Evolutionary conservation across 139 green algal species (phyloP).

Genomic region (Chlamydomonas sp.): DNA sequence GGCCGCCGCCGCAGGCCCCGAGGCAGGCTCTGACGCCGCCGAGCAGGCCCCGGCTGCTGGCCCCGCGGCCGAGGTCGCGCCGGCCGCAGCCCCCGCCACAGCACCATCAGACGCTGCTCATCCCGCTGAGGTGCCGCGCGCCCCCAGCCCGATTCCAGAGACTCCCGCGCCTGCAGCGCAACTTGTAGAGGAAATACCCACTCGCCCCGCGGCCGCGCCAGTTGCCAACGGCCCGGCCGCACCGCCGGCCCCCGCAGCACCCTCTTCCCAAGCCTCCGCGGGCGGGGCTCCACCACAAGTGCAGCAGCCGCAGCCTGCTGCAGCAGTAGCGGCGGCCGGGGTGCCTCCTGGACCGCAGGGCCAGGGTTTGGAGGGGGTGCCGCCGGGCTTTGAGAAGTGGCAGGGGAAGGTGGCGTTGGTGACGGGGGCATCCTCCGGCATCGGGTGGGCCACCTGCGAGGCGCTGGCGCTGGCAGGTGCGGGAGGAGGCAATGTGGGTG

Average conservation of each 20-base stretch:
- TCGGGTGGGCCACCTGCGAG: constrained; percentile 76
- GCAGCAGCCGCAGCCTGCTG: not conserved
- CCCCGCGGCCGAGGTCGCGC: no score
- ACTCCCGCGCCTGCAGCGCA: not conserved
- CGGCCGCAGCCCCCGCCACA: not conserved
- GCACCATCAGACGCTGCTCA: not conserved
- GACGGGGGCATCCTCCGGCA: constrained; percentile 80
- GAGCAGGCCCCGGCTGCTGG: not conserved
- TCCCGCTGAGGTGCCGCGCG: not conserved
- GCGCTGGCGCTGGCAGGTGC: constrained; percentile 59
- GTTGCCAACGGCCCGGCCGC: not conserved
- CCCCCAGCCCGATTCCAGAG: not conserved
- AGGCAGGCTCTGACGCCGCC: not conserved
- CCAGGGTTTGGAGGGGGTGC: not conserved
- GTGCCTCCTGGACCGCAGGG: constrained; percentile 1
- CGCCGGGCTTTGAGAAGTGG: constrained; percentile 63
- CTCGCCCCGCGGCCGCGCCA: not conserved
- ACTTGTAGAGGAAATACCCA: no score
- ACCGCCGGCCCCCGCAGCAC: not conserved
- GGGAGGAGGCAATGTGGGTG: not conserved
- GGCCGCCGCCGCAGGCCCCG: not conserved
- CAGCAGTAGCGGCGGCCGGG: not conserved
- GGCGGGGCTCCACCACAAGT: not conserved
- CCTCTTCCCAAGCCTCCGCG: not conserved
- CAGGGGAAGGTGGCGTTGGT: constrained; percentile 78